Evolutionary conservation across 2,329 filamentous ascomycete genomes (phyloP).

Genomic region (Fusarium irregulare): DNA sequence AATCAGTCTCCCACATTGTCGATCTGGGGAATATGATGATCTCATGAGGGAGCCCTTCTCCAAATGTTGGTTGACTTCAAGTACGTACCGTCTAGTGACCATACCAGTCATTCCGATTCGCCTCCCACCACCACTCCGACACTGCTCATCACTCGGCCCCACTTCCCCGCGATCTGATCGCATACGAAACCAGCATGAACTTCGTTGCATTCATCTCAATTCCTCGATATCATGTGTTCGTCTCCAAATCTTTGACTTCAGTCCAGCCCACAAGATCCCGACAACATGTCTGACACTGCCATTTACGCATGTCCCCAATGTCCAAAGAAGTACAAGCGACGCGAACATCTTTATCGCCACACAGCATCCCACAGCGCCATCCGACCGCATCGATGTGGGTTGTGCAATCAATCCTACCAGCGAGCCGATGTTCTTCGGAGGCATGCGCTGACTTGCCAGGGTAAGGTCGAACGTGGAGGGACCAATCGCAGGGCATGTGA

Average conservation of each 20-base stretch:
- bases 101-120: not conserved
- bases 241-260: too few relatives aligned
- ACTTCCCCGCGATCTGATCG: conserved; percentile 9
- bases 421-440: conserved; percentile 1
- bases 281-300: not conserved
- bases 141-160: not conserved
- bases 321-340: not conserved
- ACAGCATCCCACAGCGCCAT: not conserved
- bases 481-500: not conserved
- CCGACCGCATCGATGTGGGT: conserved; percentile 2
- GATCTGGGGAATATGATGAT: not conserved
- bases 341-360: conserved; percentile 4
- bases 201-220: too few relatives aligned
- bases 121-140: conserved; percentile 13
- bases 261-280: not conserved
- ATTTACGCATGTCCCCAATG: not conserved
- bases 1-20: not conserved
- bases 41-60: not conserved
- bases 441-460: not conserved
- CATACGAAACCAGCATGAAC: too few relatives aligned
- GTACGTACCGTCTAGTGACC: not conserved
- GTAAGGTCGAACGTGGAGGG: too few relatives aligned
- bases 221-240: rapidly evolving
- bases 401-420: not conserved
- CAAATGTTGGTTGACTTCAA: not conserved